Conservation (phyloP, 1,139 yeast genomes). For the Magnusiomyces magnusii region DNA sequence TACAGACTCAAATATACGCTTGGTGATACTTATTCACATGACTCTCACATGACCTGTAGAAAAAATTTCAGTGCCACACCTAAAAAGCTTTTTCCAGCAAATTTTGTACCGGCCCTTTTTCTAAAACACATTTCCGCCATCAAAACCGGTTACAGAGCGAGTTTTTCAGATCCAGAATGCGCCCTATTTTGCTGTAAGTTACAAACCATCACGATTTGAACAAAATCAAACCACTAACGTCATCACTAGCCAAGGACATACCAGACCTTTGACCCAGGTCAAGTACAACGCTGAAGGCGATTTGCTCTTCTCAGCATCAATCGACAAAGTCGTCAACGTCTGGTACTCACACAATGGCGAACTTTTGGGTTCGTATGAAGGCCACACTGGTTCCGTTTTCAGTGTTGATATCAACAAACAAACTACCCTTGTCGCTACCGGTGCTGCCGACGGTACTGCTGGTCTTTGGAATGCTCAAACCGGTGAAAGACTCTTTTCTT, state of each 20-base stretch:
- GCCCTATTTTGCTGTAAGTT: slow-evolving; percentile 6
- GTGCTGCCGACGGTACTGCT: slow-evolving; percentile 83
- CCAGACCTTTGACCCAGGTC: slow-evolving; percentile 27
- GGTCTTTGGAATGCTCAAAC: slow-evolving; percentile 78
- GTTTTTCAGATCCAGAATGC: neutral
- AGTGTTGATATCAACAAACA: slow-evolving; percentile 74
- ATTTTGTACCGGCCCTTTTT: too few relatives aligned
- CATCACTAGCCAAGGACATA: slow-evolving; percentile 2
- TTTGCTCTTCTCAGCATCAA: slow-evolving; percentile 82
- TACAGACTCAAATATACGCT: neutral
- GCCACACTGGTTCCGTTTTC: slow-evolving; percentile 94
- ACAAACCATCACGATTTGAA: too few relatives aligned
- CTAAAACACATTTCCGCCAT: neutral
- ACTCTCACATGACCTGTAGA: too few relatives aligned
- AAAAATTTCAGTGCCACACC: neutral
- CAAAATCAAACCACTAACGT: too few relatives aligned
- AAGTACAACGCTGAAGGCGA: slow-evolving; percentile 96
- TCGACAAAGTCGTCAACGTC: slow-evolving; percentile 61
- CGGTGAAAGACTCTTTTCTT: slow-evolving; percentile 69
- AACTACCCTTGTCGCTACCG: slow-evolving; percentile 64
- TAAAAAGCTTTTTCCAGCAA: too few relatives aligned
- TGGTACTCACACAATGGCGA: slow-evolving; percentile 98
- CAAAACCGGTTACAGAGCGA: neutral
- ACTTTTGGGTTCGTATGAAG: slow-evolving; percentile 85
- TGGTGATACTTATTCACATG: too few relatives aligned